Evolutionary conservation across 208 protist genomes (phyloP), one percentile per base, ranked within the genome.

Genomic region (Acanthamoeba healyi): DNA sequence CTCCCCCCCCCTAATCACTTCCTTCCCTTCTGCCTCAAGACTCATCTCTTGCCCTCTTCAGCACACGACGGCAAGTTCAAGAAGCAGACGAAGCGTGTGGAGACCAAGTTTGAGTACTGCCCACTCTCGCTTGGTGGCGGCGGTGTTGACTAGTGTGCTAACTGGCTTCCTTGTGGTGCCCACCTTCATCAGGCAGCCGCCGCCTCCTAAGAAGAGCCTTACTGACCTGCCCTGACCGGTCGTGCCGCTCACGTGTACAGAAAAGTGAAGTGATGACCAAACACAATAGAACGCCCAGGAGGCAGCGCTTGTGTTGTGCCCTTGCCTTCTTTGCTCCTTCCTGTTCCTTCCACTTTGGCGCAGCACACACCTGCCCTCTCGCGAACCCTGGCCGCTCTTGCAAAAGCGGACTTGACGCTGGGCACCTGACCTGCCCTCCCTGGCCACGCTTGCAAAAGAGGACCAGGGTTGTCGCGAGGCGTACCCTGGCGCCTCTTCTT

Each of bases 71-170:
- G 77, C 46, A 86, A 86, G 46, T 86, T 86, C 77, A 86, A 86
- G 77, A 86, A 86, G 46, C 77, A 86, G 26, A 86, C 77, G 1
- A 86, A 86, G 44, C 38, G 77, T 14, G 77, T 86, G 2, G 77
- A 86, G 77, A 86, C 77, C 22, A 86, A 86, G 77, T 86, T 86
- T 58, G 77, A 86, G 77, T 86, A 58, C 77, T n/a, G 54, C 22
- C 15, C 12, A 61, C 15, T 12, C 54, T 61, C 54, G 22, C 22
- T 61, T 61, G 12, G 15, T 61, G 15, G 15, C 54, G 22, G 22
- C 12, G 15, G 15, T 22, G 15, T 61, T 61, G 54, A 12, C 12
- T 61, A 61, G 54, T 61, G 54, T 29, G n/a, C 12, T 38, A 3
- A 74, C 10, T 42, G 15, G 9, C 36, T 29, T 10, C 19, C 26